A percentile compares a stretch with the other conserved stretches of the same genome.
Conservation (phyloP, 805 yeast genomes). For the Myxozyma melibiosi region DNA sequence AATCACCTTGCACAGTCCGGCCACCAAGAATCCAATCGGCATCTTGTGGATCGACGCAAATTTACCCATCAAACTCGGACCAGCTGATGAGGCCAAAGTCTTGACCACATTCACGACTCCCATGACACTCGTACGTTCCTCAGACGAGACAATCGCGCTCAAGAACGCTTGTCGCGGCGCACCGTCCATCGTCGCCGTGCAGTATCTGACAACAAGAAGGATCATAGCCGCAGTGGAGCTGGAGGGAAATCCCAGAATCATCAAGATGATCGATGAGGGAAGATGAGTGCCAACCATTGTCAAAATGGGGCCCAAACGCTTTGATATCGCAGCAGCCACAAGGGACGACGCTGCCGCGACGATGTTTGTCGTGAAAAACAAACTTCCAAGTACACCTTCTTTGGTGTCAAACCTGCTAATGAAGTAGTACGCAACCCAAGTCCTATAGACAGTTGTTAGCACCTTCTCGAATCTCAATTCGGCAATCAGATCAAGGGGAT, state of each 20-base stretch:
- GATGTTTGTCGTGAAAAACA: constrained; percentile 66
- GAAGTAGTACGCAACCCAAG: constrained; percentile 87
- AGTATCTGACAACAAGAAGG: constrained; percentile 57
- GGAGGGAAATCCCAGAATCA: constrained; percentile 54
- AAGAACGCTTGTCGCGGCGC: constrained; percentile 85
- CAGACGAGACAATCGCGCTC: constrained; percentile 62
- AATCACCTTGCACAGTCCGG: constrained; percentile 43
- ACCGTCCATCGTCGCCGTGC: constrained; percentile 82
- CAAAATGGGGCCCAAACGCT: constrained; percentile 71
- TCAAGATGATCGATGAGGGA: constrained; percentile 71
- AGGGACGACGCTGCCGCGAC: constrained; percentile 69
- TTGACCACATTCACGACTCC: constrained; percentile 86
- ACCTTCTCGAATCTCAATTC: too few species aligned
- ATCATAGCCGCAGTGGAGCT: constrained; percentile 50
- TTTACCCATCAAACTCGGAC: constrained; percentile 78
- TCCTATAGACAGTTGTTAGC: background rate
- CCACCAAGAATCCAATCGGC: constrained; percentile 40
- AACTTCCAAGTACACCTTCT: constrained; percentile 62
- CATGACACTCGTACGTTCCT: constrained; percentile 73
- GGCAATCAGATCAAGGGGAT: background rate
- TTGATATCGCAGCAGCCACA: constrained; percentile 73
- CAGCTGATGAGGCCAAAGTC: constrained; percentile 79
- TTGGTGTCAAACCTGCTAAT: constrained; percentile 56
- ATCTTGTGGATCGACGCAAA: constrained; percentile 53
- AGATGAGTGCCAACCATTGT: constrained; percentile 75